Base-by-base conservation (phyloP, 208 protist genomes). In the Wallacemonas sp. region DNA sequence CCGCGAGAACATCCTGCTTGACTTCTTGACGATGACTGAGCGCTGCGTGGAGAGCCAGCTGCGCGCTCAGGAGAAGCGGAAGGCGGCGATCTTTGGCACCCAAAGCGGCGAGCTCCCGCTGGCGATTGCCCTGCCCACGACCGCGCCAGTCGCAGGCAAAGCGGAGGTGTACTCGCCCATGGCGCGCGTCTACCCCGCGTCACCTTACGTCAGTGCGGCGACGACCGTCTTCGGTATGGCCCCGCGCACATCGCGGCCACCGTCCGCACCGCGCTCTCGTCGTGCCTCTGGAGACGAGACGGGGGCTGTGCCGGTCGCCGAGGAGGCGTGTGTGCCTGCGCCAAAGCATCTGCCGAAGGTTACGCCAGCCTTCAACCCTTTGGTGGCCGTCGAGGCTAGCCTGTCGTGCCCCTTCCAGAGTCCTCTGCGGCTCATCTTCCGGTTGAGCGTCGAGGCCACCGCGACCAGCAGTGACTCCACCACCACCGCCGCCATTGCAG, bases 1-100 rank as follows among this genome's bases (percentile, higher is more conserved):
- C 37, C 50, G 64, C 24, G 24, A 12, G 26, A 38, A 15, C 15
- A 21, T 70, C 13, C 37, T 76, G 58, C 19, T 13, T 0, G 19
- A 26, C 22, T 65, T 67, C 24, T 64, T 76, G 58, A 58, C 66
- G 8, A 17, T 67, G 24, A 30, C 22, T 0, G 71, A 39, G 9
- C 64, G 64, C 10, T 76, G 71, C 50, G 8, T 57, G 5, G 29
- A 33, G n/a, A n/a, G 8, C 0, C 50, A 57, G 50, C 26, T 13
- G 12, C 50, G n/a, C 15, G 26, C 13, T 4, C 19, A 34, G 29
- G 50, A 57, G n/a, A 57, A 37, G 34, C 33, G 24, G n/a, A 57
- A 41, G 50, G 50, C 50, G n/a, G 50, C 50, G 30, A 57, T 57
- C 30, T 57, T 57, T 38, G 50, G 50, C 30, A 21, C 30, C 50